Base-by-base conservation (phyloP, 2,329 filamentous ascomycete genomes). In the Colletotrichum orbiculare region DNA sequence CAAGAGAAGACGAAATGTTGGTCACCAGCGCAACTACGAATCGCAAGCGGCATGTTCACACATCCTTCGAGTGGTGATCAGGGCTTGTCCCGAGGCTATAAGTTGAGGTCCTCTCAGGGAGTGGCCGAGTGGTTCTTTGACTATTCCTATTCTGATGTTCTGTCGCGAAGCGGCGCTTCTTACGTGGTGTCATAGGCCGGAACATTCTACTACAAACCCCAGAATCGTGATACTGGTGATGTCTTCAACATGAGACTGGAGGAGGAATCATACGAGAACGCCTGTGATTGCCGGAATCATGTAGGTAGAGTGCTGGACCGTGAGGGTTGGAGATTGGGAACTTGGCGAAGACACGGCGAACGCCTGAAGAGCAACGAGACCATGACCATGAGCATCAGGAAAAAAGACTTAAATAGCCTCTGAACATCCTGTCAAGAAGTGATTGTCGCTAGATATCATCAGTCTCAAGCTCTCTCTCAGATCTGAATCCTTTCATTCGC, bases 381-480 rank as follows among this genome's bases (percentile, higher is more conserved):
- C 34, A 33, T 1, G 25, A 17, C 15, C 45, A 10, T 25, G 4
- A 11, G 17, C 6, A 11, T 17, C 10, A 11, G 10, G 13, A 50
- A 38, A 12, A 12, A 62, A 46, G 39, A 62, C 4, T 25, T 57
- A 62, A 62, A 62, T 62, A 62, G 59, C 17, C 12, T 13, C 12
- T 15, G 10, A 56, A 34, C 4, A 4, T 12, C 45, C 53, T 15
- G 33, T 15, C 33, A 25, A n/a, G 35, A 8, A 4, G n/a, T 34
- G 25, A 6, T 39, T n/a, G 11, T 38, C 12, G n/a, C 50, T 38
- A 6, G 46, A 50, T 13, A 50, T 13, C 53, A 47, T 50, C 53
- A 57, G 52, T 43, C 53, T 62, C 59, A 62, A 62, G 45, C 59
- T 8, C 53, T 62, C 53, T 38, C 53, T 62, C 39, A 62, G 53